Conservation (phyloP, 1,284 basidiomycete species). For the Pseudozyma flocculosa region DNA sequence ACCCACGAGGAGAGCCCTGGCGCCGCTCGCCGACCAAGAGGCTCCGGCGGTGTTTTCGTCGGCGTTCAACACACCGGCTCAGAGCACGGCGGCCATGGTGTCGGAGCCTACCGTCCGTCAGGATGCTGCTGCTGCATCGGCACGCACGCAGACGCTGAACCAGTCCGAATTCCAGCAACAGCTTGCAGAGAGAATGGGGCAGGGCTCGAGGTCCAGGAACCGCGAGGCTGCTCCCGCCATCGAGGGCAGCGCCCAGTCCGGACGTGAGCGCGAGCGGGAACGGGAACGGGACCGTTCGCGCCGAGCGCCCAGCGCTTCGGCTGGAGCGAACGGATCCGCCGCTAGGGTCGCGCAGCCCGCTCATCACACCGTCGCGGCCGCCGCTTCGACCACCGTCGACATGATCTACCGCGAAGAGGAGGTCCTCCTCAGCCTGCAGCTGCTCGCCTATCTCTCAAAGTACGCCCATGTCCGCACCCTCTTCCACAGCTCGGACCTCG, state of each 20-base stretch:
- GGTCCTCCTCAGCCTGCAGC: constrained; percentile 83
- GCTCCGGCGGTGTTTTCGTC: constrained; percentile 1
- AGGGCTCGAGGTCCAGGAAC: no score
- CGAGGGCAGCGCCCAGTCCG: no score
- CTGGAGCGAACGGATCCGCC: no score
- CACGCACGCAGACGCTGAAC: no score
- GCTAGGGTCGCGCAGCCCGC: constrained; percentile 9
- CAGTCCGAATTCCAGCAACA: no score
- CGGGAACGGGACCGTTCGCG: no score
- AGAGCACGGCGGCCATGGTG: background rate
- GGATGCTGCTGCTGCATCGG: no score
- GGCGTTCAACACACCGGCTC: background rate
- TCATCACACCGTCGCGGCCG: constrained; percentile 11
- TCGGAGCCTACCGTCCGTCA: background rate
- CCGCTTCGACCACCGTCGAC: constrained; percentile 24
- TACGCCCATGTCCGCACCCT: constrained; percentile 97
- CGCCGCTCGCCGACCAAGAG: constrained; percentile 27
- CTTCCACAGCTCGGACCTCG: constrained; percentile 68
- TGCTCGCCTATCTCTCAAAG: constrained; percentile 94
- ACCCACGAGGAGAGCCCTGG: constrained; percentile 33
- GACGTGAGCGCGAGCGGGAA: no score
- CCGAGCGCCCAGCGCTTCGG: no score
- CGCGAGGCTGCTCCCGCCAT: no score
- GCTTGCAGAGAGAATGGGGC: no score
- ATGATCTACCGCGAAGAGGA: constrained; percentile 83